These are phyloP conservation scores for Acephala macrosclerotiorum DNA, from an alignment of 2,329 filamentous ascomycete genomes.

Conservation along the genomic window DNA sequence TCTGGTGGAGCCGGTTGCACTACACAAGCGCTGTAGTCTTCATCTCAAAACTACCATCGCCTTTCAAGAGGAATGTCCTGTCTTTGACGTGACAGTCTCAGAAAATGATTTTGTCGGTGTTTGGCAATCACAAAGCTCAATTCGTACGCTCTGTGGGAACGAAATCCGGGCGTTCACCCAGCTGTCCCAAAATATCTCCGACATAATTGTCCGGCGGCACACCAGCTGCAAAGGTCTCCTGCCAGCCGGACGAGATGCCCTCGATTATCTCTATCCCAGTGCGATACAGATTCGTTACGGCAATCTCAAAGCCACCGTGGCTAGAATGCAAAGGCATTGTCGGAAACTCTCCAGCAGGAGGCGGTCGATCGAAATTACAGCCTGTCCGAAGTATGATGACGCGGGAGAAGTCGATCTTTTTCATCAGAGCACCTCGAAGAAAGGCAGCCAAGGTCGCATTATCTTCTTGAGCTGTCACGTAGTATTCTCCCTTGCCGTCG, in stretches of 20 bases:
- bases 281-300: constrained; percentile 68
- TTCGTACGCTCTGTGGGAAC: not conserved
- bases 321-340: constrained; percentile 8
- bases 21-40: no score
- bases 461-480: constrained; percentile 74
- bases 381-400: constrained; percentile 71
- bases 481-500: constrained; percentile 54
- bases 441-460: constrained; percentile 71
- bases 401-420: constrained; percentile 67
- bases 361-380: constrained; percentile 69
- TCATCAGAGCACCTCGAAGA: constrained; percentile 61
- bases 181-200: constrained; percentile 70
- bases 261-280: constrained; percentile 70
- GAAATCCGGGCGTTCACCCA: not conserved
- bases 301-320: constrained; percentile 60
- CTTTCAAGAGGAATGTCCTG: no score
- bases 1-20: no score
- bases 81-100: not conserved
- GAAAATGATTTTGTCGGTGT: not conserved
- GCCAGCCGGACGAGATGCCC: constrained; percentile 66
- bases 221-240: constrained; percentile 61
- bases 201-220: constrained; percentile 68
- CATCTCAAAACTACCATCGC: no score
- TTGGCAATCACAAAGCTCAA: not conserved
- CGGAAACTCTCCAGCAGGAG: constrained; percentile 2